phyloP scores from a whole-genome alignment of 139 green algal genomes.

The Closterium sp. region DNA sequence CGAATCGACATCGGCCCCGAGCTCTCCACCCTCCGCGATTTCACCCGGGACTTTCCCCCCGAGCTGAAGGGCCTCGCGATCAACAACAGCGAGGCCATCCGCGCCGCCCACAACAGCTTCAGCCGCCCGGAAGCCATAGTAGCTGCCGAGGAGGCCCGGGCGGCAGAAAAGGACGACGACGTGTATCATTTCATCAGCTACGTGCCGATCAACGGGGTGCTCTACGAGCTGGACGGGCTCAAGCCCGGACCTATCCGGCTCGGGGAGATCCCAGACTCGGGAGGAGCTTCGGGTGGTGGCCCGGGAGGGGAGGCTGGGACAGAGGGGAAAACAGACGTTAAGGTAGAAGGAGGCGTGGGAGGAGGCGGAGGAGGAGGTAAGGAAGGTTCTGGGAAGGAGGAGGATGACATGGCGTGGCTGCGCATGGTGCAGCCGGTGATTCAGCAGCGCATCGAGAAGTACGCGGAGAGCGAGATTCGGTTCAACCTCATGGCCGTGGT shows the following conservation, averaged over 20 bases:
- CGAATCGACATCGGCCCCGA: constrained; percentile 54
- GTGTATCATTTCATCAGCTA: constrained; percentile 86
- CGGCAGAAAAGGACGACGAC: constrained; percentile 48
- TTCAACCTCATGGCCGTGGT: constrained; percentile 98
- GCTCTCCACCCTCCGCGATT: constrained; percentile 75
- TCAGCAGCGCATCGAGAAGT: constrained; percentile 78
- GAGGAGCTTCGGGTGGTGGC: neutral
- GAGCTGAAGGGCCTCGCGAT: constrained; percentile 81
- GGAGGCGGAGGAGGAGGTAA: neutral
- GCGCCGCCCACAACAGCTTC: constrained; percentile 93
- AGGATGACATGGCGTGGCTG: constrained; percentile 70
- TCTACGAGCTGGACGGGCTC: constrained; percentile 98
- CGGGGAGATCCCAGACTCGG: constrained; percentile 26
- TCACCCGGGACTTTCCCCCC: constrained; percentile 65
- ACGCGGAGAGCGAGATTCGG: constrained; percentile 82
- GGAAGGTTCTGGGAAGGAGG: neutral
- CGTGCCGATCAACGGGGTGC: constrained; percentile 69
- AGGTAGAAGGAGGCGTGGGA: neutral
- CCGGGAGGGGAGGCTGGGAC: neutral
- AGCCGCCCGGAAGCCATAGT: constrained; percentile 79
- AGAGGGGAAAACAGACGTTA: neutral
- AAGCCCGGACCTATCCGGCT: constrained; percentile 86
- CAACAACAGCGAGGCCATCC: constrained; percentile 89
- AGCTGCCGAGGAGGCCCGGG: constrained; percentile 13
- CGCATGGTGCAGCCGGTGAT: constrained; percentile 67